Percentiles rank a stretch among this genome's conserved stretches.
Conservation (phyloP, 768 basidiomycete genomes). For the Lepiota venenata region DNA sequence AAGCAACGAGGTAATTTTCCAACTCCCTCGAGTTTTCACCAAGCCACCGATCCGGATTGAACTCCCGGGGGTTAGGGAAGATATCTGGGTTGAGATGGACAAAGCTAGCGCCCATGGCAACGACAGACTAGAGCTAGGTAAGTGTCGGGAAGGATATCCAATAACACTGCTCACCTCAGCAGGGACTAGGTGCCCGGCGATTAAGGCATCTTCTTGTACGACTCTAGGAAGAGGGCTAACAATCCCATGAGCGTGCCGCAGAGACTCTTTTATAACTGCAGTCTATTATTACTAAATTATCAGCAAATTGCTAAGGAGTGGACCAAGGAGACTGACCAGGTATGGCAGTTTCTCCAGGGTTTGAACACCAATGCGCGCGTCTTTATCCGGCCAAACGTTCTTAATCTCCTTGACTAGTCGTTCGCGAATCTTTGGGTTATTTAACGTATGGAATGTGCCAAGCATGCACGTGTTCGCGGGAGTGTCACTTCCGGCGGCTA, state of each 20-base stretch:
- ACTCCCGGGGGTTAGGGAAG: conserved; percentile 35
- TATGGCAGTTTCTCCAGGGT: conserved; percentile 43
- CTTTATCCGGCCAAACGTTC: conserved; percentile 38
- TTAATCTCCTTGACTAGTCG: conserved; percentile 29
- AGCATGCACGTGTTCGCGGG: conserved; percentile 36
- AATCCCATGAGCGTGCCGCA: conserved; percentile 38
- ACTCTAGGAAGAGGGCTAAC: conserved; percentile 36
- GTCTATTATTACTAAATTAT: conserved; percentile 27
- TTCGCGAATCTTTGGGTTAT: conserved; percentile 23
- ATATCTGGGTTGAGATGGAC: conserved; percentile 36
- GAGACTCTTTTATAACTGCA: conserved; percentile 44
- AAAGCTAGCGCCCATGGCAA: conserved; percentile 36
- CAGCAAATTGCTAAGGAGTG: neutral
- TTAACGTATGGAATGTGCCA: conserved; percentile 32
- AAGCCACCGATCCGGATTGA: conserved; percentile 43
- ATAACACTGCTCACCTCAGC: conserved; percentile 27
- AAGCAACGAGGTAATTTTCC: conserved; percentile 37
- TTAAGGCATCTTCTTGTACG: conserved; percentile 27
- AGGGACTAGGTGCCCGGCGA: conserved; percentile 33
- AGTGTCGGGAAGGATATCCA: neutral
- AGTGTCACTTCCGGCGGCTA: conserved; percentile 40
- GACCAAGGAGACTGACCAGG: conserved; percentile 28
- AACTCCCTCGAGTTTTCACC: conserved; percentile 28
- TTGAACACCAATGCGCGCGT: conserved; percentile 27
- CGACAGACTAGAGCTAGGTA: conserved; percentile 28